Evolutionary conservation across 768 basidiomycete species (phyloP), one percentile per base, ranked within the genome.

Genomic region (Lactarius tabidus): DNA sequence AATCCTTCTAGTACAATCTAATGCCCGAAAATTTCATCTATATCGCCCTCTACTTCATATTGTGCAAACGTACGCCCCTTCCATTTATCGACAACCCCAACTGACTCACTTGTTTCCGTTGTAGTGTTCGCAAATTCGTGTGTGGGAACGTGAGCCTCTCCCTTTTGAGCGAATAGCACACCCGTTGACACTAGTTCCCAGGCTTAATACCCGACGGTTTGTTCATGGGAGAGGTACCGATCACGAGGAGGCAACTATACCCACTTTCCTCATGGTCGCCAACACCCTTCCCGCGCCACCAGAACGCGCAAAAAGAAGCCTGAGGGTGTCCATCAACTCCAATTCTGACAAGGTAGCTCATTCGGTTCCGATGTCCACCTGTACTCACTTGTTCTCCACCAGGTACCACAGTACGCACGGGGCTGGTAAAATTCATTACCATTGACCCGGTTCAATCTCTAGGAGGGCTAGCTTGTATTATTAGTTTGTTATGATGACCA

Each of bases 21-120:
- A 78, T 82, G 73, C 79, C 83, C 0, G 65, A 62, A 17, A 88
- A 86, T 68, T 78, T 90, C 57, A 80, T 85, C 59, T 90, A 86
- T 71, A 77, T 83, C 43, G 80, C 80, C 10, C 79, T 80, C 55
- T 89, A 88, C 72, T 88, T 90, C 66, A 79, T 85, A 57, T 73
- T 89, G 39, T 85, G 83, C 73, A 90, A 89, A 77, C 67, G 69
- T 69, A 54, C 23, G 68, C 41, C 35, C 28, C 41, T 3, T 36
- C 39, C 52, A n/a, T 53, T 26, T 45, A 20, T 54, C 1, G 6
- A 26, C 57, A 10, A 36, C 15, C 8, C 18, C 2, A 18, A 35
- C 26, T 65, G 23, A 67, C n/a, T 12, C 33, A 31, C 31, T 35
- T 10, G 33, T 62, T 28, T 31, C 8, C 38, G 63, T 20, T 4